Base-by-base conservation (phyloP, 1,139 yeast species). In the Debaryomycetaceae sp. region DNA sequence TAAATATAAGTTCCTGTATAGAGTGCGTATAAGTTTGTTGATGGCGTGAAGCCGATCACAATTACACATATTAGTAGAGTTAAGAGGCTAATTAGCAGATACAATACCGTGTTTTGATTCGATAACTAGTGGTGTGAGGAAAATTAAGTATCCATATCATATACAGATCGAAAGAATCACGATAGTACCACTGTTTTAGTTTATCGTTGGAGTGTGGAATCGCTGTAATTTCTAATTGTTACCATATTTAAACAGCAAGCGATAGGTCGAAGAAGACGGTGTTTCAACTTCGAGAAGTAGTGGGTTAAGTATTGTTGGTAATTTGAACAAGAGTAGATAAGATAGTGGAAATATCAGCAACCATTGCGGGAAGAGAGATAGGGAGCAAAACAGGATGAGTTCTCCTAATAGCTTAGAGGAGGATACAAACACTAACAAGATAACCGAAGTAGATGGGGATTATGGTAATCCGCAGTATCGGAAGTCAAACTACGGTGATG, bases 361-460 rank as follows among this genome's bases (percentile, higher is more conserved):
- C n/a, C n/a, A n/a, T n/a, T n/a, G n/a, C n/a, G n/a, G n/a, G n/a
- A n/a, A 19, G 19, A 22, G 36, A 34, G 9, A 6, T 26, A 15
- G 17, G 9, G 11, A 5, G 26, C 33, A 8, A 22, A 8, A 22
- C 22, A 35, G 13, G 28, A 63, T 63, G 69, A 62, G 67, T 46
- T 61, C 66, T 14, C 65, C 67, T 11, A 62, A 61, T 36, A 62
- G 66, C 44, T 45, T 52, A 17, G 59, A 53, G 36, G 64, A 59
- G 29, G 36, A 17, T 17, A 16, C 26, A 15, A 30, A 30, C 32
- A 7, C n/a, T 3, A 15, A 30, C 9, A 4, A 15, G 9, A 22
- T 22, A 11, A 22, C 26, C 7, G 26, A 11, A 11, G 26, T 22
- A 3, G 26, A 3, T 8, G 26, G 26, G 4, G 11, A 22, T 2